Conservation (phyloP, 2,329 filamentous ascomycete species). For the Cladosporium austrohemisphaericum region DNA sequence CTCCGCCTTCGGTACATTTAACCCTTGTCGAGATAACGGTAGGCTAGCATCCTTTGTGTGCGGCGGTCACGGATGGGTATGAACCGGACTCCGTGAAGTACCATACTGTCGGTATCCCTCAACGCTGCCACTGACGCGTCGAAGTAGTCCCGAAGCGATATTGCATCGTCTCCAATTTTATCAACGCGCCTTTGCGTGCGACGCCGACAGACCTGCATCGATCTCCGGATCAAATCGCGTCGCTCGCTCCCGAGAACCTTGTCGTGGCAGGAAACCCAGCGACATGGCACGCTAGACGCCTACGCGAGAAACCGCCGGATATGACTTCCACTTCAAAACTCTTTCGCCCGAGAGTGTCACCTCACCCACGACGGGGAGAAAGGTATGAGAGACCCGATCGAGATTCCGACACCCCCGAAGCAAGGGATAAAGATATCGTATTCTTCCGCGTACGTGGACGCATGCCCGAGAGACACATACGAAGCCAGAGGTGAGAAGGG, state of each 20-base stretch:
- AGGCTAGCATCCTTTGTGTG: conserved; percentile 19
- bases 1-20: background rate
- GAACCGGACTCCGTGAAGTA: background rate
- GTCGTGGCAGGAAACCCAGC: background rate
- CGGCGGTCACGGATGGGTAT: background rate
- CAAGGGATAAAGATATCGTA: background rate
- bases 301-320: conserved; percentile 6
- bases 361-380: background rate
- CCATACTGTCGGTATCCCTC: conserved; percentile 1
- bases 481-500: too few species aligned
- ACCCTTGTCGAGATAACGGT: conserved; percentile 1
- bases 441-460: background rate
- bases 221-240: background rate
- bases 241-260: background rate
- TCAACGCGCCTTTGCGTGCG: background rate
- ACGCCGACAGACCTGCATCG: background rate
- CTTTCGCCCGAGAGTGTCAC: background rate
- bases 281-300: conserved; percentile 1
- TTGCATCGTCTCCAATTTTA: background rate
- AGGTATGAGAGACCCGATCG: background rate
- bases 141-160: conserved; percentile 2
- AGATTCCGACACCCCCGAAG: background rate
- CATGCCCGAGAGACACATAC: background rate
- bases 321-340: conserved; percentile 7
- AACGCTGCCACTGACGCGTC: background rate